Base-by-base conservation (phyloP, 805 yeast genomes). In the Suhomyces pyralidae region DNA sequence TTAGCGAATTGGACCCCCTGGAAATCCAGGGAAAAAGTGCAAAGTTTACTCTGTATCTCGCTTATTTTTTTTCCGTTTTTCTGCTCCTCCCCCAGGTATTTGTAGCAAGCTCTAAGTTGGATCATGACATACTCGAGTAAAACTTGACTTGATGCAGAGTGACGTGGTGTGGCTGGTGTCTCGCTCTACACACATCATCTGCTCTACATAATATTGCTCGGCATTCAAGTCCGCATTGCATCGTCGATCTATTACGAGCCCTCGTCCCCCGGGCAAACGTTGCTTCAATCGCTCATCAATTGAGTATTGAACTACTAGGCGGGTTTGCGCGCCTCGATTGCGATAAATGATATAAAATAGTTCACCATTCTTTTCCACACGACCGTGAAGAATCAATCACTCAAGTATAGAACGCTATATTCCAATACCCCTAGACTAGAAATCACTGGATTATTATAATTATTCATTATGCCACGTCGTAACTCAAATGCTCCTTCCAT, bases 401-500 rank as follows among this genome's bases (percentile, higher is more conserved):
- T 12, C 32, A 28, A 10, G 32, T 12, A 28, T 28, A 28, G 32
- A 28, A 12, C 12, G 32, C n/a, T 28, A 12, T 28, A 28, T 8
- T 26, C 32, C n/a, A 28, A 12, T 12, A 28, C n/a, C 32, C 32
- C 32, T 28, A 28, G n/a, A 28, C 32, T 28, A 12, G 5, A 28
- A 10, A 10, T 5, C 32, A 4, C 32, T 28, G 32, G n/a, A 28
- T 12, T 28, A 28, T 28, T 28, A 28, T 28, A 28, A 28, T 19
- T 38, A 38, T 38, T 17, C 12, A 38, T 38, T 14, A 75, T 75
- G 80, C 71, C 73, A 22, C 78, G 80, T 56, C 76, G 80, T 58
- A 64, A 69, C 42, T 67, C 73, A 50, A 70, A 66, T 51, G 76
- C 78, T 7, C 79, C 79, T 4, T 59, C 67, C 50, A 61, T 64